A percentile compares a stretch with the other conserved stretches of the same genome.
Conservation (phyloP, 345 rosid species). For the Salix purpurea region DNA sequence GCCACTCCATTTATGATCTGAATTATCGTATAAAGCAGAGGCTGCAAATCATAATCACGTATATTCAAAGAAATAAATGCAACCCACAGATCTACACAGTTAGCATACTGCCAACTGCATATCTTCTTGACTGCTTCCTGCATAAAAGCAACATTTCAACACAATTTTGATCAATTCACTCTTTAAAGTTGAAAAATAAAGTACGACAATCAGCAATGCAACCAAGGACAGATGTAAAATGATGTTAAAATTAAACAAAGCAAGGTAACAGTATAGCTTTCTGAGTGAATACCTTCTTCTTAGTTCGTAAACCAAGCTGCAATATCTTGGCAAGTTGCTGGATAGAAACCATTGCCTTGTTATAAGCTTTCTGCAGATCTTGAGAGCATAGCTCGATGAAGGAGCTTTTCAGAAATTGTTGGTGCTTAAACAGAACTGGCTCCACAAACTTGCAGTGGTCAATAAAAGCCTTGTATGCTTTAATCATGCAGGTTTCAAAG, state of each 20-base stretch:
- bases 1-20: constrained; percentile 86
- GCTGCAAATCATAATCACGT: constrained; percentile 60
- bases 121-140: constrained; percentile 83
- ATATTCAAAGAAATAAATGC: constrained; percentile 50
- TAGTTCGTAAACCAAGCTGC: constrained; percentile 58
- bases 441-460: constrained; percentile 57
- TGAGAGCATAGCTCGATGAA: constrained; percentile 70
- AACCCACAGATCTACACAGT: constrained; percentile 90
- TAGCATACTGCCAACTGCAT: constrained; percentile 73
- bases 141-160: constrained; percentile 20
- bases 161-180: constrained; percentile 12
- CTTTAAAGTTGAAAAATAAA: neutral
- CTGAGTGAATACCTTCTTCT: constrained; percentile 63
- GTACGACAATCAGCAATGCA: neutral
- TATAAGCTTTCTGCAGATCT: constrained; percentile 69
- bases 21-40: constrained; percentile 49
- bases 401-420: constrained; percentile 55
- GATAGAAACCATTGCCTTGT: constrained; percentile 54
- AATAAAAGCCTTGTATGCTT: constrained; percentile 62
- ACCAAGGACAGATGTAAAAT: neutral
- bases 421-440: constrained; percentile 38
- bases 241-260: constrained; percentile 3
- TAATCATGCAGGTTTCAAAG: constrained; percentile 54
- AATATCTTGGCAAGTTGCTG: constrained; percentile 68
- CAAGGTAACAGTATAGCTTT: constrained; percentile 2